Evolutionary conservation across 176 grass and related monocot genomes (phyloP).

Genomic region (Tillandsia leiboldiana): DNA sequence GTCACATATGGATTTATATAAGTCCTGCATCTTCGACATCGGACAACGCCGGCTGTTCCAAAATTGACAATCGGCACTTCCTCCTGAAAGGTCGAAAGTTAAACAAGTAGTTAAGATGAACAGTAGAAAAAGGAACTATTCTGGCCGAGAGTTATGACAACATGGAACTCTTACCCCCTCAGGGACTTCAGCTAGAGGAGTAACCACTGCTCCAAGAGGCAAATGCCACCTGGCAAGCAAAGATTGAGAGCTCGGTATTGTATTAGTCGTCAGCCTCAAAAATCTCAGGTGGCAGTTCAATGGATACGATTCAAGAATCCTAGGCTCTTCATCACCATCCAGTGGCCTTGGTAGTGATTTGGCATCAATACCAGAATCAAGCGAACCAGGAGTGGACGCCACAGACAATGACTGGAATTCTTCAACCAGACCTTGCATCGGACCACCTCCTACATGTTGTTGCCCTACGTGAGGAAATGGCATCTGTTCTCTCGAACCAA

Average conservation of each 20-base stretch:
- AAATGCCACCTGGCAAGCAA: slow-evolving; percentile 89
- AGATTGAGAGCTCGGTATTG: slow-evolving; percentile 76
- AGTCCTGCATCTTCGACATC: slow-evolving; percentile 92
- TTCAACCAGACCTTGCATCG: slow-evolving; percentile 59
- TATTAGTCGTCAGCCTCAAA: slow-evolving; percentile 81
- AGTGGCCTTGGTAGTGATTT: slow-evolving; percentile 78
- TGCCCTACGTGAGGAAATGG: slow-evolving; percentile 30
- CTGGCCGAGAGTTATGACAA: background rate
- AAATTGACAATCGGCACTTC: slow-evolving; percentile 85
- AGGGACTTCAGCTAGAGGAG: slow-evolving; percentile 82
- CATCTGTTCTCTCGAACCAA: slow-evolving; percentile 32
- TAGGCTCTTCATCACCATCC: slow-evolving; percentile 66
- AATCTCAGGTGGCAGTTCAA: slow-evolving; percentile 84
- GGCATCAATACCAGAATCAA: slow-evolving; percentile 57
- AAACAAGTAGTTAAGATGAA: slow-evolving; percentile 10
- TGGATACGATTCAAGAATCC: slow-evolving; percentile 51
- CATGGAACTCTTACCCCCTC: slow-evolving; percentile 57
- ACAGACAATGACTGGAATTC: slow-evolving; percentile 89
- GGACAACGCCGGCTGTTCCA: slow-evolving; percentile 69
- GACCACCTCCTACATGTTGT: slow-evolving; percentile 32
- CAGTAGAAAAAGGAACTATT: background rate
- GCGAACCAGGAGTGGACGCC: slow-evolving; percentile 56
- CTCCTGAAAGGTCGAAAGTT: slow-evolving; percentile 40
- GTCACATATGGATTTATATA: slow-evolving; percentile 88
- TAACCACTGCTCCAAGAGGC: slow-evolving; percentile 74